Evolutionary conservation across 2,329 filamentous ascomycete species (phyloP).

Genomic region (Phaeosphaeriaceae sp.): DNA sequence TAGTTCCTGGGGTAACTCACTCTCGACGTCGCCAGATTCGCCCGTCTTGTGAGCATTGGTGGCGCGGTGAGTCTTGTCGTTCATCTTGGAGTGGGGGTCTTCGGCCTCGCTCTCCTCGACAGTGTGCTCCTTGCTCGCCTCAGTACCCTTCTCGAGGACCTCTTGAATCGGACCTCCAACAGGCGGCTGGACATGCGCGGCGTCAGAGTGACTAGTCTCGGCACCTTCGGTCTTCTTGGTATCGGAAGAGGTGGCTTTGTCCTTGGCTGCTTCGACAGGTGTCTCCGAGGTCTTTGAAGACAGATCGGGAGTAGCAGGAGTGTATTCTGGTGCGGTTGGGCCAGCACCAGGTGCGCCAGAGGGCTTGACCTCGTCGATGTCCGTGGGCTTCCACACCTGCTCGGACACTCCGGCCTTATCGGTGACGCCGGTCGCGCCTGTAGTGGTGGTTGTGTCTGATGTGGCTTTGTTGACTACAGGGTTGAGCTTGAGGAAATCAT

Average conservation of each 20-base stretch:
- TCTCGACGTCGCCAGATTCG: conserved; percentile 65
- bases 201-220: neutral
- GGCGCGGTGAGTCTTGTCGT: conserved; percentile 26
- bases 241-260: conserved; percentile 22
- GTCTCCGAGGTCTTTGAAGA: conserved; percentile 8
- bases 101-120: conserved; percentile 48
- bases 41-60: conserved; percentile 69
- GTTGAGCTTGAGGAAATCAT: conserved; percentile 24
- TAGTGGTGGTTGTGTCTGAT: conserved; percentile 27
- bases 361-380: conserved; percentile 33
- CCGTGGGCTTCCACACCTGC: conserved; percentile 38
- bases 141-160: neutral
- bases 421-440: conserved; percentile 34
- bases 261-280: conserved; percentile 1
- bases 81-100: conserved; percentile 10
- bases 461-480: conserved; percentile 11
- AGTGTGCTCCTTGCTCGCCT: conserved; percentile 19
- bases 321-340: conserved; percentile 20
- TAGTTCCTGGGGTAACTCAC: conserved; percentile 30
- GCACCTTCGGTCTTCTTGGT: conserved; percentile 13
- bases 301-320: conserved; percentile 6
- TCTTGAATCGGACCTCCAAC: conserved; percentile 1
- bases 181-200: neutral
- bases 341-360: conserved; percentile 30
- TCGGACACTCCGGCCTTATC: conserved; percentile 30